Percentiles rank a stretch among this genome's conserved stretches.
These are phyloP conservation scores for Cladosporium austrohemisphaericum DNA, from an alignment of 2,329 filamentous ascomycete genomes.

Conservation along the genomic window DNA sequence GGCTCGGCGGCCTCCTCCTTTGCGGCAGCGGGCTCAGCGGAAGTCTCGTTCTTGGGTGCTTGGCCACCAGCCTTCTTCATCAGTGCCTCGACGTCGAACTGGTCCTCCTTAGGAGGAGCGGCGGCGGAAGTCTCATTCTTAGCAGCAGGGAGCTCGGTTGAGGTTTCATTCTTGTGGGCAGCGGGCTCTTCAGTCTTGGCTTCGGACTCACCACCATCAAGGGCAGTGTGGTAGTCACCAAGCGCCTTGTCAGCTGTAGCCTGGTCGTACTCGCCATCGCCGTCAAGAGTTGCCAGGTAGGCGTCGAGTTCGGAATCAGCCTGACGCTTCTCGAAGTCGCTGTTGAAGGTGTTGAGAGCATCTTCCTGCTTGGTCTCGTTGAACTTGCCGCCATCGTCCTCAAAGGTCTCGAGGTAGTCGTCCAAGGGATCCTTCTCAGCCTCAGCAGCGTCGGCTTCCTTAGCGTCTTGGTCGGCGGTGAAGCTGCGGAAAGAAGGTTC, in stretches of 20 bases:
- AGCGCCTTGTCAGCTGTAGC: not conserved
- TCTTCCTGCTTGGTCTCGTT: not conserved
- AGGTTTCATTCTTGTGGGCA: not conserved
- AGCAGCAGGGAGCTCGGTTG: not conserved
- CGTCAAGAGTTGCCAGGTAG: not conserved
- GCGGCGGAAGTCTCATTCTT: slow-evolving; percentile 4
- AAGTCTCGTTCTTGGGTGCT: not conserved
- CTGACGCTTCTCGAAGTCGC: too few species aligned
- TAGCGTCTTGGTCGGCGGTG: not conserved
- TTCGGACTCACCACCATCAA: not conserved
- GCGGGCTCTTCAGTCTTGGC: not conserved
- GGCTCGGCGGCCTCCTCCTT: not conserved
- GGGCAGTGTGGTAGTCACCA: not conserved
- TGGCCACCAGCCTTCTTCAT: not conserved
- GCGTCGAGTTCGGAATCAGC: not conserved
- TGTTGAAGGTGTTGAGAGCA: not conserved
- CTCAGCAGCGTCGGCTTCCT: not conserved
- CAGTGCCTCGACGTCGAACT: not conserved
- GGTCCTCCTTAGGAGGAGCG: not conserved
- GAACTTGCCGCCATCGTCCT: not conserved
- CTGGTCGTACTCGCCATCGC: slow-evolving; percentile 2
- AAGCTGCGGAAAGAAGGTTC: not conserved
- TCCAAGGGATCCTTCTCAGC: not conserved
- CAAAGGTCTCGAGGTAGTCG: not conserved
- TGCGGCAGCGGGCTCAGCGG: not conserved